Percentiles rank a stretch among this genome's conserved stretches.
Evolutionary conservation across 768 basidiomycete species (phyloP).

Genomic region (Boletus speciosus): DNA sequence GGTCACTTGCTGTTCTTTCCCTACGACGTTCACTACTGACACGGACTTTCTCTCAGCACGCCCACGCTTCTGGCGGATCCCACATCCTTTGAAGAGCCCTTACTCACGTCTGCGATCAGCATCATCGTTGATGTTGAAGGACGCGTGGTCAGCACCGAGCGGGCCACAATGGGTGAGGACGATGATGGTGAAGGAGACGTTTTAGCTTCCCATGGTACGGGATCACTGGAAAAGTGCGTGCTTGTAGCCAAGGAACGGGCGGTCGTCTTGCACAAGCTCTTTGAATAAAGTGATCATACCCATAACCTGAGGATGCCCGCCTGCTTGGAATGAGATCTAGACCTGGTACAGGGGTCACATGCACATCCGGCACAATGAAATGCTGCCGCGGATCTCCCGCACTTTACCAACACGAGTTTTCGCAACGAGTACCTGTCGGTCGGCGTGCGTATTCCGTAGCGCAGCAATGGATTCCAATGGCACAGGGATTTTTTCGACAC

Average conservation of each 20-base stretch:
- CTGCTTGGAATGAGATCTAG: background rate
- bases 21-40: background rate
- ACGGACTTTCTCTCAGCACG: slow-evolving; percentile 3
- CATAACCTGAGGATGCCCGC: background rate
- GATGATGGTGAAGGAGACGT: slow-evolving; percentile 12
- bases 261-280: slow-evolving; percentile 18
- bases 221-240: slow-evolving; percentile 19
- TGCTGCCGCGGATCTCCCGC: too few species aligned
- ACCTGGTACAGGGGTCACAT: background rate
- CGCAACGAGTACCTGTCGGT: too few species aligned
- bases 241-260: slow-evolving; percentile 21
- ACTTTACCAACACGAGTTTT: too few species aligned
- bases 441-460: too few species aligned
- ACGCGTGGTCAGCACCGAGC: slow-evolving; percentile 23
- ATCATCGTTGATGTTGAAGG: slow-evolving; percentile 51
- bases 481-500: too few species aligned
- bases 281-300: slow-evolving; percentile 13
- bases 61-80: slow-evolving; percentile 75
- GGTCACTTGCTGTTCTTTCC: slow-evolving; percentile 1
- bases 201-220: background rate
- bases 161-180: slow-evolving; percentile 20
- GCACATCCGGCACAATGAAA: too few species aligned
- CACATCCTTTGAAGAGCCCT: slow-evolving; percentile 85
- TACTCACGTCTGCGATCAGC: slow-evolving; percentile 70
- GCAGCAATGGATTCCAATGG: too few species aligned